Evolutionary conservation across 768 basidiomycete genomes (phyloP), one percentile per base, ranked within the genome.

Genomic region (Pulveroboletus sp.): DNA sequence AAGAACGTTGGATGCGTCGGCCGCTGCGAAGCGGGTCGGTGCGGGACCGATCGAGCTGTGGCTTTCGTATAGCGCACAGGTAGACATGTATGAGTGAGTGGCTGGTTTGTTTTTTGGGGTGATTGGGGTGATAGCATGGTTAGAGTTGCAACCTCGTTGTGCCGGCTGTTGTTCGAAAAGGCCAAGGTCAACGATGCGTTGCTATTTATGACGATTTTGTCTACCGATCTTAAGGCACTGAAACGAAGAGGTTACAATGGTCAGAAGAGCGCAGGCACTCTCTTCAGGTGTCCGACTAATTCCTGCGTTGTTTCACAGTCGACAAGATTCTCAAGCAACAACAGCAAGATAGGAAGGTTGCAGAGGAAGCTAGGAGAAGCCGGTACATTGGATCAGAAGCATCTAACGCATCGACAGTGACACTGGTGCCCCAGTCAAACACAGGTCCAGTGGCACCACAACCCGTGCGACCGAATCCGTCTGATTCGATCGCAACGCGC

Each of bases 81-180:
- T 90, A 37, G 91, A 97, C 59, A 89, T 94, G 80, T 97, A 89
- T 60, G 94, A 97, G 91, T 92, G 60, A 72, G 90, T 81, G 23
- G 1, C 14, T 27, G 20, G 5, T 0, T n/a, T 37, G 27, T 41
- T 21, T 6, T 33, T n/a, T 46, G 48, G 48, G 4, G 16, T 11
- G 17, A 48, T 46, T 47, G 38, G 8, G 16, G 19, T 21, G 50
- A 33, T n/a, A n/a, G n/a, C n/a, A 29, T 47, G 16, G 47, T 39
- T 41, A 94, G 93, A 66, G 85, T 98, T 13, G 87, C 95, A 0
- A 85, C 83, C 1, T 86, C 89, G 2, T 71, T 98, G 25, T 92
- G 90, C 64, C 82, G 84, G 16, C 64, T 87, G 7, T 67, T 97
- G 25, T 90, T 97, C 53, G 80, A 87, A 47, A 76, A 80, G 8